Base-by-base conservation (phyloP, 345 rosid genomes). In the Syzygium oleosum region DNA sequence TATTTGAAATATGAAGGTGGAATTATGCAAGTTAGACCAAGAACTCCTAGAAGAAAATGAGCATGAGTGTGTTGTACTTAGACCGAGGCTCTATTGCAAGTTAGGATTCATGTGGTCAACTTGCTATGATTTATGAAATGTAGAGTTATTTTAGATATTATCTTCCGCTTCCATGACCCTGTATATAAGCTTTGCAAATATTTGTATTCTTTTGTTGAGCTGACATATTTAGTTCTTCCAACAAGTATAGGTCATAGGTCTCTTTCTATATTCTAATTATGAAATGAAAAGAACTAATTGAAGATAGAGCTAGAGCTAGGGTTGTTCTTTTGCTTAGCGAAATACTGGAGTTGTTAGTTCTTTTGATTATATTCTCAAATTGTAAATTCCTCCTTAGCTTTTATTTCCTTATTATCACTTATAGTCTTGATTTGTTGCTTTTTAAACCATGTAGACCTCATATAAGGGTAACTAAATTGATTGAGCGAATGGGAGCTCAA, bases 391-490 rank as follows among this genome's bases (percentile, higher is more conserved):
- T 68, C 46, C 80, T 19, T 38, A 73, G 80, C 84, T 49, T 19
- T 84, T 52, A 46, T 84, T 4, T 73, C 19, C 5, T 73, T 73
- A 38, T 73, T 19, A 34, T 34, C 49, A 9, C 49, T 73, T 38
- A 38, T 73, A 73, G 7, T 19, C 49, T 73, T 73, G 80, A 73
- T 34, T 73, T 34, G 80, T 34, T 73, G 80, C 80, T 19, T 73
- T 55, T 73, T 34, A 85, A 88, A 49, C 79, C 78, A 5, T 78
- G 4, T 87, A 97, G 99, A 92, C 98, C 98, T 59, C 98, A 98
- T 92, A 87, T 92, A 63, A 95, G 99, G 91, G 99, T 98, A 78
- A 79, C 91, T 88, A 94, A 88, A 88, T 90, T 98, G 92, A 94
- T 98, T 88, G 91, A 92, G 89, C 92, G 85, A 52, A 90, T 96